phyloP scores from a whole-genome alignment of 2,329 filamentous ascomycete species.

The Colletotrichum aenigma region DNA sequence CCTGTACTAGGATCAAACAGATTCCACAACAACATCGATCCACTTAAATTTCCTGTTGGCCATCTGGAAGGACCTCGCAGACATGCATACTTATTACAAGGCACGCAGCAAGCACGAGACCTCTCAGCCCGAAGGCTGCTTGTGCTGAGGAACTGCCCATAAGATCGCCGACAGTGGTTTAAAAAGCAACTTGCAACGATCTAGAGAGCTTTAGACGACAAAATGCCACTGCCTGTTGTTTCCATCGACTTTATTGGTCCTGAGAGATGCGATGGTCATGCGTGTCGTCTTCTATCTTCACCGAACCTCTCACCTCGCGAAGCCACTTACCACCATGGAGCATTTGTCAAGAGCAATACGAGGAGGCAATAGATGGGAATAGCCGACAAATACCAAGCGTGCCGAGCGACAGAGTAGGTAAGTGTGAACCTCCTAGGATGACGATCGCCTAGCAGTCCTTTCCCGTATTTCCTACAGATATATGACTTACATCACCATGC shows the following conservation, averaged over 20 bases:
- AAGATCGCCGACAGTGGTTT: background rate
- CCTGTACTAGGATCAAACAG: background rate
- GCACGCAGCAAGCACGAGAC: background rate
- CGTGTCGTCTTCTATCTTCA: background rate
- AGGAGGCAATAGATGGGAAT: background rate
- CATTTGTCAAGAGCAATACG: background rate
- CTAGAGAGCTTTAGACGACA: background rate
- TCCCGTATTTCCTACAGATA: fast-evolving
- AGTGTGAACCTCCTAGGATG: fast-evolving
- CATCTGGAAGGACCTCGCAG: background rate
- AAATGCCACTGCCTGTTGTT: fast-evolving
- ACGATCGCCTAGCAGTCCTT: fast-evolving
- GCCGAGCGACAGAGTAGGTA: background rate
- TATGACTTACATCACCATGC: too few species aligned
- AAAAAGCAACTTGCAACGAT: background rate
- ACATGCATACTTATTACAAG: background rate
- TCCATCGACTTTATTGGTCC: background rate
- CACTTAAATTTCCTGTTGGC: background rate
- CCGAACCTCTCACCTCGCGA: background rate
- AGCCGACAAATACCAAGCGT: background rate
- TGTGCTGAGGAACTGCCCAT: background rate
- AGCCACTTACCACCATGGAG: fast-evolving
- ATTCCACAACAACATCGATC: background rate
- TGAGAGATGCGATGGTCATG: background rate
- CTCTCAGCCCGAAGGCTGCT: background rate